These are phyloP conservation scores for Halophytophthora batemanensis DNA, from an alignment of 352 stramenopile species.

Conservation along the genomic window DNA sequence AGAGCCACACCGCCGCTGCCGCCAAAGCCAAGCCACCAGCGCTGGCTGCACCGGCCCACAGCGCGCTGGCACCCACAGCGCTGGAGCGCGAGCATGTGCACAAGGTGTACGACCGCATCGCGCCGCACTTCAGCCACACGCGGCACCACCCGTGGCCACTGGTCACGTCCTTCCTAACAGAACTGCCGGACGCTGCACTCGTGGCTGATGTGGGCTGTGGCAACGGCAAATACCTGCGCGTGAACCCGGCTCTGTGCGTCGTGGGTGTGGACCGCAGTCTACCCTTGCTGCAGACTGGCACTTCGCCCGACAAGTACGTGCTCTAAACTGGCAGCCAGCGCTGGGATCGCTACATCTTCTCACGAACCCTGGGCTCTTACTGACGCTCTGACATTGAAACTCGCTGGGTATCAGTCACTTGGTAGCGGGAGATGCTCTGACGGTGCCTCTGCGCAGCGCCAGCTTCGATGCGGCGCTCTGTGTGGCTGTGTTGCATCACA, in stretches of 20 bases:
- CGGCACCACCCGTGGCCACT: slow-evolving; percentile 78
- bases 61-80: slow-evolving; percentile 36
- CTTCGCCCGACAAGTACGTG: slow-evolving; percentile 32
- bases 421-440: slow-evolving; percentile 68
- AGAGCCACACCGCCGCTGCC: too few species aligned
- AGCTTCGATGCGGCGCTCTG: slow-evolving; percentile 79
- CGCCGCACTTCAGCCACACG: slow-evolving; percentile 82
- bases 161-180: slow-evolving; percentile 56
- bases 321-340: background rate
- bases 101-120: slow-evolving; percentile 84
- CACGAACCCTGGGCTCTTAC: too few species aligned
- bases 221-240: slow-evolving; percentile 80
- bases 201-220: slow-evolving; percentile 79
- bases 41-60: slow-evolving; percentile 9
- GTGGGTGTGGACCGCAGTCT: slow-evolving; percentile 76
- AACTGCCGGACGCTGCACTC: slow-evolving; percentile 42
- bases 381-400: background rate
- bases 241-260: slow-evolving; percentile 60
- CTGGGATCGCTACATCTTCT: background rate
- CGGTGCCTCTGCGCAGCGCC: slow-evolving; percentile 50
- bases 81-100: slow-evolving; percentile 81
- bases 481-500: slow-evolving; percentile 82
- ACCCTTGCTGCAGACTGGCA: slow-evolving; percentile 56
- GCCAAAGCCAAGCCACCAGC: background rate
- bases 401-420: slow-evolving; percentile 35